phyloP scores from a whole-genome alignment of 2,329 filamentous ascomycete species.

The Elsinoe perseae region DNA sequence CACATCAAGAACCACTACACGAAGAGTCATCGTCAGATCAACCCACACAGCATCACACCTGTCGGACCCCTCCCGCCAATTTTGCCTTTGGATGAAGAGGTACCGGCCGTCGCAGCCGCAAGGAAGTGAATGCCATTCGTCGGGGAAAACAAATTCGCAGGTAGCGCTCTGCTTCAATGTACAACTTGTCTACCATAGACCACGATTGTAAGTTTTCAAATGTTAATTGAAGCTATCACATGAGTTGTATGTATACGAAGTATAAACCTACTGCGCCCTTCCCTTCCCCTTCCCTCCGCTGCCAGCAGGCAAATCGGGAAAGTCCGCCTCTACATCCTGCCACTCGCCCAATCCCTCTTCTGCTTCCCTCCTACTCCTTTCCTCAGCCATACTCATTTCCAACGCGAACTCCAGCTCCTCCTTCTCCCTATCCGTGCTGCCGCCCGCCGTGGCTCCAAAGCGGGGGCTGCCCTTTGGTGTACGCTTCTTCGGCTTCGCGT shows the following conservation, averaged over 20 bases:
- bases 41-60: conserved; percentile 65
- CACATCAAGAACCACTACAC: conserved; percentile 85
- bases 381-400: conserved; percentile 54
- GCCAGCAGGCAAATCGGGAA: conserved; percentile 25
- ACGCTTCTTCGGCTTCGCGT: conserved; percentile 31
- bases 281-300: conserved; percentile 24
- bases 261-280: conserved; percentile 19
- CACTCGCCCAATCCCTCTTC: conserved; percentile 18
- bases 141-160: background rate
- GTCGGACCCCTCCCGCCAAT: conserved; percentile 79
- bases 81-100: conserved; percentile 68
- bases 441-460: conserved; percentile 27
- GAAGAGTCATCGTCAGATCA: conserved; percentile 58
- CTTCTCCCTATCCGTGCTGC: conserved; percentile 38
- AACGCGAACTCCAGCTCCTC: conserved; percentile 55
- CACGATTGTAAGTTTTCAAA: too few species aligned
- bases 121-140: conserved; percentile 18
- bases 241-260: background rate
- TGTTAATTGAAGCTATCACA: too few species aligned
- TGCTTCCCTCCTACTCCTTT: conserved; percentile 37
- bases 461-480: conserved; percentile 21
- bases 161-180: background rate
- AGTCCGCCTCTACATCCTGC: conserved; percentile 20
- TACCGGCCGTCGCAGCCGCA: conserved; percentile 57
- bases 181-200: background rate